phyloP scores from a whole-genome alignment of 345 rosid species.

The Aurinia saxatilis region DNA sequence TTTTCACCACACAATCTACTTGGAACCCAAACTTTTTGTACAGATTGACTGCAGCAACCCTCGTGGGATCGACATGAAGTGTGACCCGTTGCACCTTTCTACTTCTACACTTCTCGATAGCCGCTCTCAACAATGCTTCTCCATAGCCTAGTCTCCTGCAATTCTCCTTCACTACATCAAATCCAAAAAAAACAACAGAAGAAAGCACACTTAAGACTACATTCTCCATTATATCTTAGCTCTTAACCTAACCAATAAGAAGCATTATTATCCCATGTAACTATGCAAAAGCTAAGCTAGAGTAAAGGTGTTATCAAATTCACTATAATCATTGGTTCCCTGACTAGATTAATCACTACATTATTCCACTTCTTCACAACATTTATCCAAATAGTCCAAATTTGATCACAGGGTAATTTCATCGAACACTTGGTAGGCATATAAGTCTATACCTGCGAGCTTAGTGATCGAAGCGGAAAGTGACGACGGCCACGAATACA shows the following conservation, averaged over 20 bases:
- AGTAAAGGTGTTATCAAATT: background rate
- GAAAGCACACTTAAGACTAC: background rate
- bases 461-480: conserved; percentile 66
- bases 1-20: conserved; percentile 46
- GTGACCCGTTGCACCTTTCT: conserved; percentile 57
- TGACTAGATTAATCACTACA: background rate
- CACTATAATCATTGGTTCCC: background rate
- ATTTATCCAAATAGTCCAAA: background rate
- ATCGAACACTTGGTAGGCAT: conserved; percentile 37
- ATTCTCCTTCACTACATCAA: conserved; percentile 61
- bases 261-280: background rate
- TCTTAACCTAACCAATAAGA: background rate
- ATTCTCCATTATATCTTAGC: background rate
- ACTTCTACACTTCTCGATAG: conserved; percentile 57
- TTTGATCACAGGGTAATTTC: conserved; percentile 25
- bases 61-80: conserved; percentile 75
- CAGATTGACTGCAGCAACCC: conserved; percentile 55
- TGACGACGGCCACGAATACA: conserved; percentile 74
- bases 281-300: background rate
- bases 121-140: conserved; percentile 59
- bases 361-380: background rate
- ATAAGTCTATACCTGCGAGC: conserved; percentile 56
- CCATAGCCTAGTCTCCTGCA: conserved; percentile 61
- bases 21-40: conserved; percentile 73
- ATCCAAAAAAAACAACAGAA: background rate